Evolutionary conservation across 306 rosid species (phyloP).

Genomic region (Malus fusca): DNA sequence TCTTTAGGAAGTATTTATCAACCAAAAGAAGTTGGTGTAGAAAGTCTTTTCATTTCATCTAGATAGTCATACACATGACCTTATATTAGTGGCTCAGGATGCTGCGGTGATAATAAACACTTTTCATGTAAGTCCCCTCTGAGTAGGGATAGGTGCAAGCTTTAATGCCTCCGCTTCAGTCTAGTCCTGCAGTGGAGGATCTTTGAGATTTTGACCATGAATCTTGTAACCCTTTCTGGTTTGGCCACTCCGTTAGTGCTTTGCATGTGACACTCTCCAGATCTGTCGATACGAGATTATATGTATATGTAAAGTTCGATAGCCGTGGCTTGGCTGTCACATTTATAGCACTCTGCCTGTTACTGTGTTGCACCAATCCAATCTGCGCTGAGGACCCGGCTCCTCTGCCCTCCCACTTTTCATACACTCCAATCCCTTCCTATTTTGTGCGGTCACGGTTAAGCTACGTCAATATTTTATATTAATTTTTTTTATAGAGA

Average conservation of each 20-base stretch:
- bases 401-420: no score
- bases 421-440: no score
- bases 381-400: not conserved
- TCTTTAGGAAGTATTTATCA: no score
- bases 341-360: slow-evolving; percentile 17
- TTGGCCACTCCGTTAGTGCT: not conserved
- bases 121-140: no score
- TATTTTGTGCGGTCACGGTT: no score
- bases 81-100: no score
- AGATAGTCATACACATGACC: no score
- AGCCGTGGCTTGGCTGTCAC: slow-evolving; percentile 26
- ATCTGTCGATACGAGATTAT: not conserved
- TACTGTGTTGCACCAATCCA: not conserved
- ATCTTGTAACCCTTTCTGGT: not conserved
- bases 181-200: not conserved
- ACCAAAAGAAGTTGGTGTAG: no score
- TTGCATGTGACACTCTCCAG: not conserved
- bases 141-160: not conserved
- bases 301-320: not conserved
- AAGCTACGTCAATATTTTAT: no score
- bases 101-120: accelerated
- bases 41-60: no score
- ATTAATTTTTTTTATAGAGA: no score
- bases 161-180: not conserved
- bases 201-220: not conserved